phyloP scores from a whole-genome alignment of 2,329 filamentous ascomycete genomes.

The Colletotrichum plurivorum region DNA sequence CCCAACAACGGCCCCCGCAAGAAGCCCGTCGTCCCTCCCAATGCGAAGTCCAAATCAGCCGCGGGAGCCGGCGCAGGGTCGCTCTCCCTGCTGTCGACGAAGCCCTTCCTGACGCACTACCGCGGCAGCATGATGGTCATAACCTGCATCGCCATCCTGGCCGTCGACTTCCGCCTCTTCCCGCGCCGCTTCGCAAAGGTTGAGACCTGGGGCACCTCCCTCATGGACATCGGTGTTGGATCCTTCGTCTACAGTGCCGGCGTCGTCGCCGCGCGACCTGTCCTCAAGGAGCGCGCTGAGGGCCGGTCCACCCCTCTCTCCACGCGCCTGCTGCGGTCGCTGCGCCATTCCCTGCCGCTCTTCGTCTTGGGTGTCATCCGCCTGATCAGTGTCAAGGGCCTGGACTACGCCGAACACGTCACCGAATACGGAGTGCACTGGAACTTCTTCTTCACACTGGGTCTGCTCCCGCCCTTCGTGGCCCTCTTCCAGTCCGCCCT shows the following conservation, averaged over 20 bases:
- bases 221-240: conserved; percentile 98
- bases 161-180: conserved; percentile 94
- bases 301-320: conserved; percentile 64
- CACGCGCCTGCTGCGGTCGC: conserved; percentile 74
- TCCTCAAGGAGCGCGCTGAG: conserved; percentile 77
- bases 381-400: conserved; percentile 89
- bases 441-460: conserved; percentile 99
- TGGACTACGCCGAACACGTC: conserved; percentile 97
- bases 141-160: conserved; percentile 93
- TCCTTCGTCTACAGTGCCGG: conserved; percentile 97
- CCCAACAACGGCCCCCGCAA: conserved; percentile 54
- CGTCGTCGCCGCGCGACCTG: conserved; percentile 86
- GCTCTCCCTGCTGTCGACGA: conserved; percentile 77
- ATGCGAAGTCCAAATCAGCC: conserved; percentile 54
- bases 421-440: conserved; percentile 98
- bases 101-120: conserved; percentile 94
- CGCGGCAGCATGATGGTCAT: conserved; percentile 91
- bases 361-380: conserved; percentile 84
- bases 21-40: conserved; percentile 64
- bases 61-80: conserved; percentile 39
- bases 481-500: conserved; percentile 84
- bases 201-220: conserved; percentile 98
- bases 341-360: conserved; percentile 87
- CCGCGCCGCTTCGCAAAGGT: conserved; percentile 97
- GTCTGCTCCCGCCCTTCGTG: conserved; percentile 88